These are phyloP conservation scores for Geotrichum candidum DNA, from an alignment of 1,139 yeast species.

Conservation along the genomic window DNA sequence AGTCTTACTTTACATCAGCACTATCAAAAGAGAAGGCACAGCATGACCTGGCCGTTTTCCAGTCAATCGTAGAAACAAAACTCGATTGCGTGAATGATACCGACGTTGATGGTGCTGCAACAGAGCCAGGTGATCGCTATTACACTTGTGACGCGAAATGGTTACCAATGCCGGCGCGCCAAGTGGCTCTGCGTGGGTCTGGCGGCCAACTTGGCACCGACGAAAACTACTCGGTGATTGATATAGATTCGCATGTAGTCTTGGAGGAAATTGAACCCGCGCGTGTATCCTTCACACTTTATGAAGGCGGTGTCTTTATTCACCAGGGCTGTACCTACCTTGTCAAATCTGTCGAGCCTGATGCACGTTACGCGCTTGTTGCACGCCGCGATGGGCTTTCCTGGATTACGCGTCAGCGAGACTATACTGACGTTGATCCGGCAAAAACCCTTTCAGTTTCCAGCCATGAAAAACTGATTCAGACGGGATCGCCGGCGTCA, in stretches of 20 bases:
- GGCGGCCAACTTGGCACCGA: constrained; percentile 44
- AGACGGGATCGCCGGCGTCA: neutral
- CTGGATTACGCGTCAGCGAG: constrained; percentile 89
- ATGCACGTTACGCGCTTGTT: constrained; percentile 72
- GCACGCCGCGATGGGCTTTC: constrained; percentile 75
- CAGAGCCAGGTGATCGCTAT: constrained; percentile 39
- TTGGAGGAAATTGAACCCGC: constrained; percentile 90
- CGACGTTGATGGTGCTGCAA: constrained; percentile 25
- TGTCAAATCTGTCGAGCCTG: constrained; percentile 75
- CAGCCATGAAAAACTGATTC: neutral
- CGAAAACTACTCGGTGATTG: constrained; percentile 78
- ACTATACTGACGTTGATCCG: constrained; percentile 90
- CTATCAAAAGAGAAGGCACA: neutral
- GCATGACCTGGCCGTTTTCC: neutral
- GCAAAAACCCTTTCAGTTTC: constrained; percentile 41
- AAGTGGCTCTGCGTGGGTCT: constrained; percentile 42
- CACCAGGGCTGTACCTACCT: constrained; percentile 91
- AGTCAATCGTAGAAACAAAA: constrained; percentile 17
- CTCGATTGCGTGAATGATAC: constrained; percentile 17
- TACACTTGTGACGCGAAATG: constrained; percentile 58
- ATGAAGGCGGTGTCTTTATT: constrained; percentile 91
- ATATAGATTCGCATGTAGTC: constrained; percentile 65
- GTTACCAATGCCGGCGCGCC: constrained; percentile 76
- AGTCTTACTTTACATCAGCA: constrained; percentile 45
- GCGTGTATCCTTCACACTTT: constrained; percentile 81